These are phyloP conservation scores for Globisporangium alternatum DNA, from an alignment of 352 stramenopile genomes.

Conservation along the genomic window DNA sequence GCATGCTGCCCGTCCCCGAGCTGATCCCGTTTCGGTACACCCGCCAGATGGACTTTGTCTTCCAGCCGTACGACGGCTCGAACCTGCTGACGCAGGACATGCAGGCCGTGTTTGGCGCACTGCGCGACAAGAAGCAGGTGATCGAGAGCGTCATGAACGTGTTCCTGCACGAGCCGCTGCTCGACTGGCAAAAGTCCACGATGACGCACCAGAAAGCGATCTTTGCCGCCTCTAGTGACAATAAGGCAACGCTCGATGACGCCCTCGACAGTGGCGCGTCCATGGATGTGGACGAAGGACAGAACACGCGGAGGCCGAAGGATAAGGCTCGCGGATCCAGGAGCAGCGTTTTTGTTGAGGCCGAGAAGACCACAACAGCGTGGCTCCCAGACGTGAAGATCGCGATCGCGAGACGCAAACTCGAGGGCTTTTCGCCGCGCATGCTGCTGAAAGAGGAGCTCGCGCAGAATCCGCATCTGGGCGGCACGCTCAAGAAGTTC, in stretches of 20 bases:
- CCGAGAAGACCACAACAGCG: slow-evolving; percentile 16
- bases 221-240: slow-evolving; percentile 26
- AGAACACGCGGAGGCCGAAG: slow-evolving; percentile 6
- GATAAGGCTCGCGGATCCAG: not conserved
- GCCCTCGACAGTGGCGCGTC: slow-evolving; percentile 12
- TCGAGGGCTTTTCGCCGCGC: slow-evolving; percentile 71
- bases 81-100: slow-evolving; percentile 81
- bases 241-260: slow-evolving; percentile 15
- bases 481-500: slow-evolving; percentile 50
- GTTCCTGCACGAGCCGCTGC: slow-evolving; percentile 89
- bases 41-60: slow-evolving; percentile 67
- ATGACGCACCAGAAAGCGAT: slow-evolving; percentile 60
- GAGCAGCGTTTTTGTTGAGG: not conserved
- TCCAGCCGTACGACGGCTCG: slow-evolving; percentile 63
- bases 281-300: slow-evolving; percentile 29
- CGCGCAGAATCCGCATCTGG: slow-evolving; percentile 64
- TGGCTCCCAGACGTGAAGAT: slow-evolving; percentile 82
- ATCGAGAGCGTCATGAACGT: slow-evolving; percentile 90
- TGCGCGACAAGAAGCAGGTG: slow-evolving; percentile 79
- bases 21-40: slow-evolving; percentile 90
- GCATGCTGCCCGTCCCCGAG: slow-evolving; percentile 84
- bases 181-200: slow-evolving; percentile 86
- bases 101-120: slow-evolving; percentile 75
- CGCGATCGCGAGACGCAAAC: slow-evolving; percentile 63
- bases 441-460: slow-evolving; percentile 73